Base-by-base conservation (phyloP, 345 rosid genomes). In the Camelina sativa region DNA sequence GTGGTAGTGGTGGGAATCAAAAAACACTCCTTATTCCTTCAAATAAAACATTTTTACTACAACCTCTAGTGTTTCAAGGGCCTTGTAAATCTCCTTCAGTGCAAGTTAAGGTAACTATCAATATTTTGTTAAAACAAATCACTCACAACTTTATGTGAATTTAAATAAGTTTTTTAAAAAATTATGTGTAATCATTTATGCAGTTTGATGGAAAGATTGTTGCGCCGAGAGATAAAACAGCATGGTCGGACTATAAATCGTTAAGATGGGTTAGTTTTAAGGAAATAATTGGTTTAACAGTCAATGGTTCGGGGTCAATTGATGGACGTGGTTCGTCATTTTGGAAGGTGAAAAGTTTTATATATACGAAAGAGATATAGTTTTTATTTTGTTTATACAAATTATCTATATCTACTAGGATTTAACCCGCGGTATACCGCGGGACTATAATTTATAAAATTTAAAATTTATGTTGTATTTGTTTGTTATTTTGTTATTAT, bases 41-140 rank as follows among this genome's bases (percentile, higher is more conserved):
- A 2, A 28, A 57, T 1, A 82, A 28, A n/a, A 86, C 72, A 7
- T 88, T 84, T 23, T 48, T 82, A 50, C 50, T 88, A 51, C 75
- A 79, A 43, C 88, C 88, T 11, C 48, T 79, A 11, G n/a, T 12
- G 25, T 86, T 88, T 67, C 25, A 17, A 23, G 90, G 88, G 11
- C 92, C 90, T 54, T 88, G 88, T 80, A 56, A 75, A 37, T 60
- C 86, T n/a, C 54, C 62, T 12, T 68, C 8, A 1, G 61, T 58
- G 23, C 16, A 44, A 20, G 8, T 88, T n/a, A 48, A 48, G 90
- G 90, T 87, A 82, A 50, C 12, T 0, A 62, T 38, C 11, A 0
- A 37, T 12, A 23, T 7, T 30, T 19, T 44, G 20, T 34, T 11
- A 38, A 9, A 38, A 2, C 8, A 6, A 53, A 4, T 9, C 5